A percentile compares a stretch with the other conserved stretches of the same genome.
Conservation (phyloP, 768 basidiomycete species). For the Tubosaeta brunneosetosa region DNA sequence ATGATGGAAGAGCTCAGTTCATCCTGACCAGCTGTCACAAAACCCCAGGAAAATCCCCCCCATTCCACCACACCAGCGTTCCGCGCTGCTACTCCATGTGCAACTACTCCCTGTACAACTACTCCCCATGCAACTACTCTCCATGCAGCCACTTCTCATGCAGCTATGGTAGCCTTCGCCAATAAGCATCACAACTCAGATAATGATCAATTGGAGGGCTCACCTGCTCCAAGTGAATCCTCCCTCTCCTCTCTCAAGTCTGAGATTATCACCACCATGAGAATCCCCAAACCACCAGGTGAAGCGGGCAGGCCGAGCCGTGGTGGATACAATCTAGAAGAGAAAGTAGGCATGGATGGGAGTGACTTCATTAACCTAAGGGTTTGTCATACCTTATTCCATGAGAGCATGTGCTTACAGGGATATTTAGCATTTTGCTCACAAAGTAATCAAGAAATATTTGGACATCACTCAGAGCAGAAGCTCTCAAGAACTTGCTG, state of each 20-base stretch:
- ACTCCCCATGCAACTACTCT: not conserved
- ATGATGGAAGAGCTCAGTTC: no score
- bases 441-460: no score
- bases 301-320: not conserved
- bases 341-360: not conserved
- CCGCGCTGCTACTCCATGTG: not conserved
- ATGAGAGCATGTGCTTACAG: no score
- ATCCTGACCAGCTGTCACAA: no score
- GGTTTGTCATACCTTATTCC: no score
- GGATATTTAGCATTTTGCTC: no score
- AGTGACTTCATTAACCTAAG: not conserved
- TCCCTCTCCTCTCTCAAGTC: not conserved
- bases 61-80: not conserved
- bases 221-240: not conserved
- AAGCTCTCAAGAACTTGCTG: no score
- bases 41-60: no score
- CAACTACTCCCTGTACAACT: not conserved
- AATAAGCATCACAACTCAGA: not conserved
- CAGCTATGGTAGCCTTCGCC: no score
- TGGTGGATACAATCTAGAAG: constrained; percentile 1
- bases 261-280: not conserved
- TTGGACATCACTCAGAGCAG: no score
- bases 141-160: no score
- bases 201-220: not conserved
- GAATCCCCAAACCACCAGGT: not conserved